Conservation (phyloP, 2,329 filamentous ascomycete genomes). For the Trichophyton rubrum region DNA sequence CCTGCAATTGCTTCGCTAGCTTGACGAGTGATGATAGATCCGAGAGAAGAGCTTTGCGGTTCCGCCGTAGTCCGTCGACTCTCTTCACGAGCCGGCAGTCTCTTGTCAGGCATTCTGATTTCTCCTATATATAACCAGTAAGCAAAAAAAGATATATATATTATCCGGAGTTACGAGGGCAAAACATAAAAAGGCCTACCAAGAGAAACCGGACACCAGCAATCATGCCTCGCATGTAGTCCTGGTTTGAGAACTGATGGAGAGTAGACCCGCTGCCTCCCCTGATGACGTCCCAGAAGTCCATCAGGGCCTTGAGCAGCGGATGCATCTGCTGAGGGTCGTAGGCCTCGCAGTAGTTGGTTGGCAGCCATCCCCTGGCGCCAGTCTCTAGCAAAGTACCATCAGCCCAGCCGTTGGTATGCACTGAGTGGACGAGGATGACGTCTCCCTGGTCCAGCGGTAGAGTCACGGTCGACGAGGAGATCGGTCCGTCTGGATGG, state of each 20-base stretch:
- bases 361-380: slow-evolving; percentile 86
- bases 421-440: slow-evolving; percentile 86
- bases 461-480: slow-evolving; percentile 77
- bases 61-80: slow-evolving; percentile 62
- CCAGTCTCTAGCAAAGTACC: slow-evolving; percentile 79
- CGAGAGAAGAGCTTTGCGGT: slow-evolving; percentile 75
- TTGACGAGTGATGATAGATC: slow-evolving; percentile 85
- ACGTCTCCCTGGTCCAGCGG: slow-evolving; percentile 84
- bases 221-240: slow-evolving; percentile 88
- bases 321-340: slow-evolving; percentile 77
- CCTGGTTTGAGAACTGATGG: slow-evolving; percentile 74
- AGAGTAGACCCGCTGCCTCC: slow-evolving; percentile 64
- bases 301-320: slow-evolving; percentile 71
- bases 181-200: slow-evolving; percentile 43
- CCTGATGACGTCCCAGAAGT: slow-evolving; percentile 83
- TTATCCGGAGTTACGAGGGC: neutral
- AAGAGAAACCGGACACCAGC: slow-evolving; percentile 82
- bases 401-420: slow-evolving; percentile 97
- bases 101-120: slow-evolving; percentile 72
- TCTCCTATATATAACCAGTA: slow-evolving; percentile 48
- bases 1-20: slow-evolving; percentile 72
- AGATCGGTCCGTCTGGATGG: slow-evolving; percentile 61
- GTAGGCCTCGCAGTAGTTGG: slow-evolving; percentile 95
- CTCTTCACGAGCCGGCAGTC: slow-evolving; percentile 64
- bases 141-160: neutral